phyloP scores from a whole-genome alignment of 2,329 filamentous ascomycete species.

The Verticillium klebahnii region DNA sequence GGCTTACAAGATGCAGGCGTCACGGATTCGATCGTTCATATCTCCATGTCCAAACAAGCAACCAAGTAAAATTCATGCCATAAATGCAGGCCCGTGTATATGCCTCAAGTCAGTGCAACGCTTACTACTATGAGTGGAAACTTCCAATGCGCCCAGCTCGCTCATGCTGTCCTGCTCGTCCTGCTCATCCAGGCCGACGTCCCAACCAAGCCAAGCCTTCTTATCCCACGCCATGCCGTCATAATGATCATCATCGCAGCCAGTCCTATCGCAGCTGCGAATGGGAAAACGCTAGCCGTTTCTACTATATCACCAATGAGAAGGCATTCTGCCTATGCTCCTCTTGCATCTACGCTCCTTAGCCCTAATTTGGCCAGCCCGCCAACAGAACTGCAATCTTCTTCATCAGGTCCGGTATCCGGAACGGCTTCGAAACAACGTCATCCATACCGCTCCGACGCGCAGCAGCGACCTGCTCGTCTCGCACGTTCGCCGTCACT shows the following conservation, averaged over 20 bases:
- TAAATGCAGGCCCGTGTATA: neutral
- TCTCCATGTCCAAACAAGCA: neutral
- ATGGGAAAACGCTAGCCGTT: neutral
- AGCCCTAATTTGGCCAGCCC: neutral
- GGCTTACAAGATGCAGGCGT: too few species aligned
- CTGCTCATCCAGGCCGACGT: neutral
- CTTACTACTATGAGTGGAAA: neutral
- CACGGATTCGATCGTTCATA: too few species aligned
- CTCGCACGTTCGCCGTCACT: slow-evolving; percentile 40
- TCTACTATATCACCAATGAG: neutral
- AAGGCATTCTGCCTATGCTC: slow-evolving; percentile 15
- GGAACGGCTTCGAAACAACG: slow-evolving; percentile 55
- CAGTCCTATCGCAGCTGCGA: neutral
- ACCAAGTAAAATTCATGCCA: neutral
- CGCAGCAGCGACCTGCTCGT: slow-evolving; percentile 33
- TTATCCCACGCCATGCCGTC: neutral
- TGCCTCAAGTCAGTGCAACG: neutral
- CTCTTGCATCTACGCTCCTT: slow-evolving; percentile 11
- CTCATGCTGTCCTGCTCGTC: neutral
- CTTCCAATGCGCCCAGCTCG: neutral
- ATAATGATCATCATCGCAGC: neutral
- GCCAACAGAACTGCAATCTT: slow-evolving; percentile 30
- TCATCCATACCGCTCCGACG: slow-evolving; percentile 39
- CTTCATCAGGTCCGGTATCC: slow-evolving; percentile 38
- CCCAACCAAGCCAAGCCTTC: neutral